Evolutionary conservation across 306 rosid genomes (phyloP), one percentile per base, ranked within the genome.

Genomic region (Malus domestica): DNA sequence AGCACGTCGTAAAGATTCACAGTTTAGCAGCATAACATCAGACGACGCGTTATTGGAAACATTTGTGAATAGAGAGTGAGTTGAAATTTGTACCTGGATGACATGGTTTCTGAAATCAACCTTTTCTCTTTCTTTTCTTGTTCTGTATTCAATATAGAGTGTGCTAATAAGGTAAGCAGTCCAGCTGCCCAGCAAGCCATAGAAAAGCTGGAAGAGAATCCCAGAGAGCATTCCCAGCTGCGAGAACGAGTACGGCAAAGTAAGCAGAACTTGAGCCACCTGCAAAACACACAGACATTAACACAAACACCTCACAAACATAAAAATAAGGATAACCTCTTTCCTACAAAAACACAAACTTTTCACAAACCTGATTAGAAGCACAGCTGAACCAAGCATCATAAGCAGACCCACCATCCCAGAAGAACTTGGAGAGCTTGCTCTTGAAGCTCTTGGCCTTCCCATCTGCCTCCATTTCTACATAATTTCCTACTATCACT

Each of bases 331-430:
- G 8, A 1, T 3, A 12, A 15, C 20, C 18, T 15, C 18, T 49
- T 49, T 49, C 5, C 54, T 49, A 13, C 54, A 49, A 14, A 49
- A 49, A 49, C 52, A 46, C 54, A 16, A 4, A 46, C 54, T 14
- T 46, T 46, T 29, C 9, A 63, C 9, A 20, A 64, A 92, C 99
- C 97, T 95, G 99, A 83, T 95, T 95, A 63, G 99, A 95, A 71
- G 99, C 97, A 73, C 99, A 95, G 83, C 97, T 95, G 75, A 95
- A 95, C 99, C 99, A 95, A 61, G 99, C 99, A 81, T 95, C 99
- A 82, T 95, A 95, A 67, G 76, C 93, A 38, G 98, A 95, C 44
- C 99, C 99, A 45, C 99, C 99, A 62, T 95, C 93, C 99, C 99
- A 95, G 29, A 95, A 87, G 62, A 95, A 90, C 38, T 73, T 83